Conservation (phyloP, 805 yeast species). For the Torulaspora maleeae region DNA sequence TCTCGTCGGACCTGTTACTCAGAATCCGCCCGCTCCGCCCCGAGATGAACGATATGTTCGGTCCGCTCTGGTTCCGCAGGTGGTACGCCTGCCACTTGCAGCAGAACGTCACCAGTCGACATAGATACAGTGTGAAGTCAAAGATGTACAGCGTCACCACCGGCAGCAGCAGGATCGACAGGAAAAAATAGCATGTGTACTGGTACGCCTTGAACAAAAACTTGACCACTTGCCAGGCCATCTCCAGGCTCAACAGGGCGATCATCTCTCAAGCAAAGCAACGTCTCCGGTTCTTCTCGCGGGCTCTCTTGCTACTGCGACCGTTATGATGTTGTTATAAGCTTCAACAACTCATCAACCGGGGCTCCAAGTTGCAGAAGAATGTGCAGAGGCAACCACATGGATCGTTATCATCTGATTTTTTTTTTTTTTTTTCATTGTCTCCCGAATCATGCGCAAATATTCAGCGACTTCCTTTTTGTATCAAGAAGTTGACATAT, state of each 20-base stretch:
- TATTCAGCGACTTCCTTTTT: conserved; percentile 2
- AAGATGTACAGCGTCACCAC: conserved; percentile 8
- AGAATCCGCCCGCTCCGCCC: not conserved
- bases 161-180: conserved; percentile 7
- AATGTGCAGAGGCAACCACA: not conserved
- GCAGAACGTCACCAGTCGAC: conserved; percentile 7
- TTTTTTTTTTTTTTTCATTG: conserved; percentile 2
- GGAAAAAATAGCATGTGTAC: conserved; percentile 10
- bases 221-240: conserved; percentile 3
- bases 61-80: conserved; percentile 7
- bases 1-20: not conserved
- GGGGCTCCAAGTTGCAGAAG: not conserved
- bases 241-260: conserved; percentile 2
- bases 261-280: conserved; percentile 1
- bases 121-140: conserved; percentile 8
- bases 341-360: not conserved
- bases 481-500: not conserved
- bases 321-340: not conserved
- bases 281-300: not conserved
- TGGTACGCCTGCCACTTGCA: conserved; percentile 9
- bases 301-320: no score
- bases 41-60: conserved; percentile 3
- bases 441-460: not conserved
- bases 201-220: conserved; percentile 6
- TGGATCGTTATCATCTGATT: not conserved